Conservation (phyloP, 1,284 basidiomycete genomes). For the Leccinum pachyderme region DNA sequence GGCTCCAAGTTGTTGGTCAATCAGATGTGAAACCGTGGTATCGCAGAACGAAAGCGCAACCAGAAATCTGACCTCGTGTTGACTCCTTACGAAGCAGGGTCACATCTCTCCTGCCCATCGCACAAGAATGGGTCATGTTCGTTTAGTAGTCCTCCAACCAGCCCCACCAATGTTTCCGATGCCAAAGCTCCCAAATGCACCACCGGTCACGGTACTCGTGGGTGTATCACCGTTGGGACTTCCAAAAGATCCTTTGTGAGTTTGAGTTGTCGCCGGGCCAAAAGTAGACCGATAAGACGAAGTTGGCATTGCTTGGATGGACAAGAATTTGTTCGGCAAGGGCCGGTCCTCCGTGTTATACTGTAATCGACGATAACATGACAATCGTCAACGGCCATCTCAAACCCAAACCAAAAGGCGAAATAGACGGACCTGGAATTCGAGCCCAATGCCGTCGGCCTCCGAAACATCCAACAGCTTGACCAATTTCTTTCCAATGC, state of each 20-base stretch:
- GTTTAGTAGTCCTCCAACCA: constrained; percentile 25
- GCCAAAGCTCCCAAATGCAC: constrained; percentile 52
- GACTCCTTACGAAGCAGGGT: constrained; percentile 3
- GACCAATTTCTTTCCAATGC: constrained; percentile 78
- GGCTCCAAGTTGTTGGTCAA: not conserved
- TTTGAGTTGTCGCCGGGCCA: constrained; percentile 29
- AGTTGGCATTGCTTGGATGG: constrained; percentile 67
- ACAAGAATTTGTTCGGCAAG: constrained; percentile 72
- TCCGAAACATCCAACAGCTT: constrained; percentile 80
- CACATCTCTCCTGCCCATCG: not conserved
- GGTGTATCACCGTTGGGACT: constrained; percentile 31
- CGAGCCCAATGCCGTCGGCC: constrained; percentile 77
- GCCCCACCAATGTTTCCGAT: constrained; percentile 39
- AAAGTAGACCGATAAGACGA: constrained; percentile 67
- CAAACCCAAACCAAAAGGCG: constrained; percentile 12
- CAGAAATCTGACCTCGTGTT: constrained; percentile 3
- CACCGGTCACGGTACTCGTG: constrained; percentile 22
- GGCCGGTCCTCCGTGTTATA: constrained; percentile 82
- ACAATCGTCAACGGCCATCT: not conserved
- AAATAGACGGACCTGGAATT: constrained; percentile 75
- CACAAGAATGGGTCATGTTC: constrained; percentile 16
- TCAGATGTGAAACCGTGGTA: constrained; percentile 8
- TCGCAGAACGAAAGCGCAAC: constrained; percentile 16
- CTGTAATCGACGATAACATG: constrained; percentile 35
- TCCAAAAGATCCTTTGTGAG: constrained; percentile 22